Evolutionary conservation across 805 yeast species (phyloP).

Genomic region (Ogataea trehaloabstinens): DNA sequence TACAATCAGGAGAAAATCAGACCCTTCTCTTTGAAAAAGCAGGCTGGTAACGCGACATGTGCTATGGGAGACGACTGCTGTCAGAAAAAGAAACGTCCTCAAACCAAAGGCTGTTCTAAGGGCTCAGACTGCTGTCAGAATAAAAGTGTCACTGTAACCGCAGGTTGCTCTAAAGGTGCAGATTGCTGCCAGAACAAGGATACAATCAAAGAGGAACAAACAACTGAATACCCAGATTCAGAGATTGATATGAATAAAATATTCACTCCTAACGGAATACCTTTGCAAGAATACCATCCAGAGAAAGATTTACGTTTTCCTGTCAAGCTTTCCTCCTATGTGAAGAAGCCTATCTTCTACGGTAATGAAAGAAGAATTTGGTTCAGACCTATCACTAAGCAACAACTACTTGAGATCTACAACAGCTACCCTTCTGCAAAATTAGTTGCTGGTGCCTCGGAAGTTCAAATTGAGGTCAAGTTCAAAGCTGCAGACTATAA

Average conservation of each 20-base stretch:
- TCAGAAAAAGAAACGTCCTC: constrained; percentile 13
- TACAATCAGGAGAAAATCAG: constrained; percentile 25
- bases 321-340: constrained; percentile 29
- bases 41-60: constrained; percentile 19
- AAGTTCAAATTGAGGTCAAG: constrained; percentile 46
- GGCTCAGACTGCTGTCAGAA: constrained; percentile 25
- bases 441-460: constrained; percentile 47
- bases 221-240: constrained; percentile 26
- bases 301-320: constrained; percentile 42
- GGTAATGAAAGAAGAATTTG: constrained; percentile 41
- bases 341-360: constrained; percentile 30
- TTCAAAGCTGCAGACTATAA: constrained; percentile 41
- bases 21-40: constrained; percentile 16
- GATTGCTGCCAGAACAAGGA: constrained; percentile 21
- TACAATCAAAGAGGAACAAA: neutral
- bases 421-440: constrained; percentile 36
- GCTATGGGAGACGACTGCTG: constrained; percentile 38
- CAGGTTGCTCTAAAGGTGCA: constrained; percentile 19
- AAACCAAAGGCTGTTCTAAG: constrained; percentile 12
- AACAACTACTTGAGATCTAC: constrained; percentile 35
- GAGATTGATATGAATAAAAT: constrained; percentile 34
- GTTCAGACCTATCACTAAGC: constrained; percentile 42
- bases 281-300: constrained; percentile 38
- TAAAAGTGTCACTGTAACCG: too few relatives aligned
- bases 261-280: constrained; percentile 40